A percentile compares a stretch with the other conserved stretches of the same genome.
phyloP scores from a whole-genome alignment of 805 yeast genomes.

The Ogataea allantospora region DNA sequence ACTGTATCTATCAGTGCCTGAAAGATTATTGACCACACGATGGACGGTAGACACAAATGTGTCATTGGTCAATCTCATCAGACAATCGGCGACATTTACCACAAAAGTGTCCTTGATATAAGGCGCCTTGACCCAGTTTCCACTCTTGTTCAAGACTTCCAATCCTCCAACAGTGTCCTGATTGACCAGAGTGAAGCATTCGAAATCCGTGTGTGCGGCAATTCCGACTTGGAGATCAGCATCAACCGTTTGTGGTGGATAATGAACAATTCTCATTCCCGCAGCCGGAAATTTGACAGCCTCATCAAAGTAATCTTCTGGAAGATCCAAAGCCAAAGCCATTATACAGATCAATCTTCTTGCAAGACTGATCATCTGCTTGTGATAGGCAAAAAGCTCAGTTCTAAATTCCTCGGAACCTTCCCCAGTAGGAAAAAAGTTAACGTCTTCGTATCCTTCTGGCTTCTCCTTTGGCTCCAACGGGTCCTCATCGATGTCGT shows the following conservation, averaged over 20 bases:
- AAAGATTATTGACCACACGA: constrained; percentile 10
- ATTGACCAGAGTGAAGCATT: constrained; percentile 30
- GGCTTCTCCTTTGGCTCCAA: neutral
- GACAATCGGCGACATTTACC: constrained; percentile 13
- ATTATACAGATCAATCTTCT: constrained; percentile 20
- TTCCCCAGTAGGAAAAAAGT: constrained; percentile 1
- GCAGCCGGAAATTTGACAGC: constrained; percentile 29
- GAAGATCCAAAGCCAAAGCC: constrained; percentile 27
- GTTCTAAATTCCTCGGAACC: neutral
- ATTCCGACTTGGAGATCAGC: constrained; percentile 31
- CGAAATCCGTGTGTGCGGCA: constrained; percentile 36
- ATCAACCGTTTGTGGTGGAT: constrained; percentile 28
- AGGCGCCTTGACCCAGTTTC: constrained; percentile 17
- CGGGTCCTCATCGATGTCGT: constrained; percentile 1
- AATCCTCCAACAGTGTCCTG: constrained; percentile 15
- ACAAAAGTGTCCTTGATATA: constrained; percentile 7
- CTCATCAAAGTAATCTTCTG: constrained; percentile 25
- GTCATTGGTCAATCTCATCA: constrained; percentile 12
- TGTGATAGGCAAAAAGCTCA: constrained; percentile 1
- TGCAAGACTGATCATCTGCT: neutral
- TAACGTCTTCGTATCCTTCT: neutral
- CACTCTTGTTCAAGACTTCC: constrained; percentile 12
- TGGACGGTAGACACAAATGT: constrained; percentile 15
- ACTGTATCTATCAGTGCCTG: constrained; percentile 14
- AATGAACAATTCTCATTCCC: constrained; percentile 29